These are phyloP conservation scores for Cytospora piceae DNA, from an alignment of 2,329 filamentous ascomycete genomes.

Conservation along the genomic window DNA sequence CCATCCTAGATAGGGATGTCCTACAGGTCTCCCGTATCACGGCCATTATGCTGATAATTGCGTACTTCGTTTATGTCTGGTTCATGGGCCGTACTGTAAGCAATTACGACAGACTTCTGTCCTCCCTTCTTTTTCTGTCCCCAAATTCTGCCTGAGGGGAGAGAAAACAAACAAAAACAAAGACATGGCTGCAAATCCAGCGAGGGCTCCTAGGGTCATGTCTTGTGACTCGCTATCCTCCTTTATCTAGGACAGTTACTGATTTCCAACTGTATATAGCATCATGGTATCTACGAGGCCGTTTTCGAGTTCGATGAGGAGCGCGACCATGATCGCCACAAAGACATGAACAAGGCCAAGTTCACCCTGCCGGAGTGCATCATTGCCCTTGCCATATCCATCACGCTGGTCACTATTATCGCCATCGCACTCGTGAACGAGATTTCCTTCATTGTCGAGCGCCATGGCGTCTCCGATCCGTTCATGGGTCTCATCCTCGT, in stretches of 20 bases:
- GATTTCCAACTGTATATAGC: slow-evolving; percentile 32
- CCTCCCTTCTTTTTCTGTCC: not conserved
- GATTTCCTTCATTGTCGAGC: slow-evolving; percentile 50
- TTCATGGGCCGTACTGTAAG: slow-evolving; percentile 58
- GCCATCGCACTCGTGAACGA: slow-evolving; percentile 65
- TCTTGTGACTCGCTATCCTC: not conserved
- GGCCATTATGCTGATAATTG: slow-evolving; percentile 59
- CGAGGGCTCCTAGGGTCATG: not conserved
- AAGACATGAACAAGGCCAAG: slow-evolving; percentile 57
- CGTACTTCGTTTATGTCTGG: slow-evolving; percentile 57
- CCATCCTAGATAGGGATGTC: slow-evolving; percentile 45
- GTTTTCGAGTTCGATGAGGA: slow-evolving; percentile 58
- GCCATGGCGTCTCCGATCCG: slow-evolving; percentile 29
- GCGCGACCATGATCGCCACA: slow-evolving; percentile 46
- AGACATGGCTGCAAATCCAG: not conserved
- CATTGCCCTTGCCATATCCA: slow-evolving; percentile 55
- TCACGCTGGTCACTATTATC: slow-evolving; percentile 26
- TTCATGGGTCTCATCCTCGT: slow-evolving; percentile 73
- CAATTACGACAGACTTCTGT: not conserved
- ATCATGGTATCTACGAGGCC: slow-evolving; percentile 63
- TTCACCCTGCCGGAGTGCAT: slow-evolving; percentile 64
- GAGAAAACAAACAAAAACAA: too few species aligned
- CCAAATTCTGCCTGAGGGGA: not conserved
- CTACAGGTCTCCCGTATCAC: slow-evolving; percentile 62
- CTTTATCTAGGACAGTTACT: not conserved